phyloP scores from a whole-genome alignment of 768 basidiomycete species.

The Podaxis rugospora region DNA sequence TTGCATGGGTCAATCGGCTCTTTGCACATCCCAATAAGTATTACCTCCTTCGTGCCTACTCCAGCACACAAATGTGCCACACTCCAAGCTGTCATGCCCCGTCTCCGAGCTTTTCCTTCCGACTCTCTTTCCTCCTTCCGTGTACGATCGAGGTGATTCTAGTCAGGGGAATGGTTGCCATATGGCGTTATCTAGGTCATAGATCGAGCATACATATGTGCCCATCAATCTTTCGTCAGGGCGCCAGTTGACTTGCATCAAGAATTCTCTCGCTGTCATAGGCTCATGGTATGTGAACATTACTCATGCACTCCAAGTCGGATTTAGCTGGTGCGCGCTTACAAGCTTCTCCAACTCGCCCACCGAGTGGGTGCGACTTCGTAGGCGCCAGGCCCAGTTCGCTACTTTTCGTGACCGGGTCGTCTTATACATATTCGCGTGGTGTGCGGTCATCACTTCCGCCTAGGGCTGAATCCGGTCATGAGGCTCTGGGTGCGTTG shows the following conservation, averaged over 20 bases:
- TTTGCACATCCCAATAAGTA: background rate
- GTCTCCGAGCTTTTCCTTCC: slow-evolving; percentile 1
- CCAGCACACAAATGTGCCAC: background rate
- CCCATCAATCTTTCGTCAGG: background rate
- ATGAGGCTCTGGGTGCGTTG: background rate
- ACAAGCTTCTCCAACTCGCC: background rate
- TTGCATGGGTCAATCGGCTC: background rate
- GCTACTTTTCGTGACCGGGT: background rate
- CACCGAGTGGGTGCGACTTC: background rate
- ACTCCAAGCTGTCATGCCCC: background rate
- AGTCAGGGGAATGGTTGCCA: background rate
- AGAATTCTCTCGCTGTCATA: background rate
- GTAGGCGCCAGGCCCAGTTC: no score
- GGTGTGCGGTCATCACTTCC: background rate
- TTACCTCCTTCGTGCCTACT: background rate
- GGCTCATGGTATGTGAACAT: background rate
- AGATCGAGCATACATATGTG: background rate
- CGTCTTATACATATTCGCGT: no score
- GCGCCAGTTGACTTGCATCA: background rate
- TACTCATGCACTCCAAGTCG: background rate
- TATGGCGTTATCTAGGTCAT: background rate
- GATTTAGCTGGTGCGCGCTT: background rate
- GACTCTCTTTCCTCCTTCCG: background rate
- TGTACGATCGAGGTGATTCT: background rate
- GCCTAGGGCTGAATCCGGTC: background rate